Evolutionary conservation across 2,329 filamentous ascomycete genomes (phyloP).

Genomic region (Cladophialophora bantiana): DNA sequence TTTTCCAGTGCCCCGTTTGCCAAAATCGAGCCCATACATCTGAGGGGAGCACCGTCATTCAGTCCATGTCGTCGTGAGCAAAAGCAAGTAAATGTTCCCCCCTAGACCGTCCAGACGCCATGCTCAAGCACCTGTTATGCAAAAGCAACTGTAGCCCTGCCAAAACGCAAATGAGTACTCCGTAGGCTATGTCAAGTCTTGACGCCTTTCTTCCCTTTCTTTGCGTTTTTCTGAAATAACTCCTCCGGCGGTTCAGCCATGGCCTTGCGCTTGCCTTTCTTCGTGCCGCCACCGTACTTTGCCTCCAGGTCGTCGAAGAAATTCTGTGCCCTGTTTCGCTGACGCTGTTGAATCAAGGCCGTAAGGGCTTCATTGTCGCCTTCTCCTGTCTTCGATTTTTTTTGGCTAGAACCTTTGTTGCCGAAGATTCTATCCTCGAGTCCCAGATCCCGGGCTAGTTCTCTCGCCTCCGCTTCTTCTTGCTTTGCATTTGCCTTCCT

Average conservation of each 20-base stretch:
- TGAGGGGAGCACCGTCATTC: not conserved
- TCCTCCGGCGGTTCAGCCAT: constrained; percentile 69
- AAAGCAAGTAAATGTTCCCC: not conserved
- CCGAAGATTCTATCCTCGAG: constrained; percentile 74
- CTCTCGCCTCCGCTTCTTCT: constrained; percentile 76
- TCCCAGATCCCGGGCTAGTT: constrained; percentile 76
- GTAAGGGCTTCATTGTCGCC: constrained; percentile 61
- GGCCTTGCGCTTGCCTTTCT: constrained; percentile 55
- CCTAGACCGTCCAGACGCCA: constrained; percentile 12
- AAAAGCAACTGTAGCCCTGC: not conserved
- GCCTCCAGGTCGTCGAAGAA: constrained; percentile 78
- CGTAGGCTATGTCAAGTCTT: constrained; percentile 16
- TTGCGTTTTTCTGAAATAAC: constrained; percentile 58
- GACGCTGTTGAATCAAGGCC: constrained; percentile 57
- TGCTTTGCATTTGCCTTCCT: constrained; percentile 68
- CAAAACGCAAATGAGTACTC: not conserved
- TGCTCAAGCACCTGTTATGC: constrained; percentile 15
- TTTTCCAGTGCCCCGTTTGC: not conserved
- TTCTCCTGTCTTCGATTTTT: constrained; percentile 52
- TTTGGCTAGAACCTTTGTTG: constrained; percentile 56
- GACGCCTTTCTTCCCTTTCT: constrained; percentile 40
- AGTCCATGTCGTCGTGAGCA: not conserved
- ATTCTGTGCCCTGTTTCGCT: constrained; percentile 58
- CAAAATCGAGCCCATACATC: not conserved
- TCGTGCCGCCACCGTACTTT: constrained; percentile 65